These are phyloP conservation scores for Ophiostoma fasciatum DNA, from an alignment of 2,329 filamentous ascomycete genomes.

Conservation along the genomic window DNA sequence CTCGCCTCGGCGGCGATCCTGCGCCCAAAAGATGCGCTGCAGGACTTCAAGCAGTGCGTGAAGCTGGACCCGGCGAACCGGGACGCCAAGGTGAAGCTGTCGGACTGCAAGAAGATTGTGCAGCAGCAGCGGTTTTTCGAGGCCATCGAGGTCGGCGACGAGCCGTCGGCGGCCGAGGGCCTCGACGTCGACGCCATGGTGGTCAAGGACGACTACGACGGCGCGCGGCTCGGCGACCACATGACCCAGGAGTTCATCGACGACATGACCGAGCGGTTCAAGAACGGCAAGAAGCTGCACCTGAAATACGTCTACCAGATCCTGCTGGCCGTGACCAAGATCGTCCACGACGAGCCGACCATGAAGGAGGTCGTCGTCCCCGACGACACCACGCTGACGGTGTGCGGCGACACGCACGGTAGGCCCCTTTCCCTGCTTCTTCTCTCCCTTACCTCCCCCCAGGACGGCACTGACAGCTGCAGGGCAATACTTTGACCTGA, in stretches of 20 bases:
- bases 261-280: slow-evolving; percentile 94
- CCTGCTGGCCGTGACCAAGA: slow-evolving; percentile 72
- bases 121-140: slow-evolving; percentile 85
- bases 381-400: slow-evolving; percentile 65
- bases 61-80: slow-evolving; percentile 78
- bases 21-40: slow-evolving; percentile 71
- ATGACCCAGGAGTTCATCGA: slow-evolving; percentile 97
- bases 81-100: slow-evolving; percentile 77
- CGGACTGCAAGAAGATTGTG: slow-evolving; percentile 90
- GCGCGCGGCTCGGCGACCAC: slow-evolving; percentile 56
- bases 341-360: slow-evolving; percentile 83
- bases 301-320: slow-evolving; percentile 98
- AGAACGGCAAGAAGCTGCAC: slow-evolving; percentile 86
- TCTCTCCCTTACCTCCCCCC: background rate
- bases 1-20: slow-evolving; percentile 85
- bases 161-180: slow-evolving; percentile 81
- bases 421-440: slow-evolving; percentile 6
- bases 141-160: slow-evolving; percentile 85
- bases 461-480: slow-evolving; percentile 12
- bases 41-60: slow-evolving; percentile 84
- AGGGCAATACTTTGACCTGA: slow-evolving; percentile 95
- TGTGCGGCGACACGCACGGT: slow-evolving; percentile 97
- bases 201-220: slow-evolving; percentile 76
- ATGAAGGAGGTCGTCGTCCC: slow-evolving; percentile 90
- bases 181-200: slow-evolving; percentile 75